These are phyloP conservation scores for Calophaca sinica DNA, from an alignment of 306 rosid species.

Conservation along the genomic window DNA sequence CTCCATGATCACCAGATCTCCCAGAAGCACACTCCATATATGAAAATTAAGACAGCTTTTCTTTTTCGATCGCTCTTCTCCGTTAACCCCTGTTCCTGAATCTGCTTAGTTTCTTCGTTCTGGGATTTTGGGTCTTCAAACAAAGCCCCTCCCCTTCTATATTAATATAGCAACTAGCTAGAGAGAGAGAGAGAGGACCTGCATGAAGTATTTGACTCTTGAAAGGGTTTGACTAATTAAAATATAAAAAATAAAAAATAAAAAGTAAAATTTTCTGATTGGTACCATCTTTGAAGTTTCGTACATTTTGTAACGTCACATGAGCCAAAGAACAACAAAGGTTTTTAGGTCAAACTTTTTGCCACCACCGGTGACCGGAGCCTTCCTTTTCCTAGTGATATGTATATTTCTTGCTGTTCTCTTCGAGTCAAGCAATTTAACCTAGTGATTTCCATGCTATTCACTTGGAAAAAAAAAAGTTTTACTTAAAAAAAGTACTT, in stretches of 20 bases:
- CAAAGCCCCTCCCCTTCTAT: slow-evolving; percentile 5
- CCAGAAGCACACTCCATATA: slow-evolving; percentile 58
- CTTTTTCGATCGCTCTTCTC: not conserved
- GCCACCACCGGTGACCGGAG: slow-evolving; percentile 50
- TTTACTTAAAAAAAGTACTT: too few species aligned
- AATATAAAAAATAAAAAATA: too few species aligned
- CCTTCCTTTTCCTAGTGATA: slow-evolving; percentile 3
- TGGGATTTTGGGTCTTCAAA: slow-evolving; percentile 19
- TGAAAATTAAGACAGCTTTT: not conserved
- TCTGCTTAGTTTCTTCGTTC: too few species aligned
- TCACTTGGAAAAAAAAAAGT: too few species aligned
- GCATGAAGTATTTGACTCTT: slow-evolving; percentile 71
- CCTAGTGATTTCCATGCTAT: not conserved
- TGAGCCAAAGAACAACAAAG: slow-evolving; percentile 45
- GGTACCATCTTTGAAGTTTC: slow-evolving; percentile 76
- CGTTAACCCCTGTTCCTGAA: too few species aligned
- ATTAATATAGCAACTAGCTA: slow-evolving; percentile 40
- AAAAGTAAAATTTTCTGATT: slow-evolving; percentile 39
- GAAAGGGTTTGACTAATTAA: slow-evolving; percentile 45
- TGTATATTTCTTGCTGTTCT: slow-evolving; percentile 11
- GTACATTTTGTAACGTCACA: slow-evolving; percentile 55
- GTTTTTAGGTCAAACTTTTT: slow-evolving; percentile 58
- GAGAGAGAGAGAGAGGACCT: slow-evolving; percentile 48
- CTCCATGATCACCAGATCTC: slow-evolving; percentile 50
- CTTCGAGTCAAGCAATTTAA: slow-evolving; percentile 47